These are phyloP conservation scores for Nakaseomyces uthaithaninus DNA, from an alignment of 1,139 yeast genomes.

Conservation along the genomic window DNA sequence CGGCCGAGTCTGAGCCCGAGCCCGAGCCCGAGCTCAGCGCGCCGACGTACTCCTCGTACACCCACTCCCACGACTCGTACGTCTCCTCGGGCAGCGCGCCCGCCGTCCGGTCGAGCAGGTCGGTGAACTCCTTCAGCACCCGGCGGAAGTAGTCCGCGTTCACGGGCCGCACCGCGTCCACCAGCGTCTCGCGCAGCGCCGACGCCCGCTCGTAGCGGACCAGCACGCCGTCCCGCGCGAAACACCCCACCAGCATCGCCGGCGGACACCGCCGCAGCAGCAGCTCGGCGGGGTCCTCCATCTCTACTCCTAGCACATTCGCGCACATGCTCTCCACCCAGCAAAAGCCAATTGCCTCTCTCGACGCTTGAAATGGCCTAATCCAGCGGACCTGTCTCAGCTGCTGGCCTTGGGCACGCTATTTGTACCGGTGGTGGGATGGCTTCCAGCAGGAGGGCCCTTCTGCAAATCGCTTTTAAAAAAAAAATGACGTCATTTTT, in stretches of 20 bases:
- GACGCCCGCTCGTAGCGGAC: neutral
- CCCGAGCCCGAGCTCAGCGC: neutral
- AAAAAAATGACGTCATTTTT: constrained; percentile 5
- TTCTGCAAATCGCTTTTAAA: no score
- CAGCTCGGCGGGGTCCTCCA: constrained; percentile 1
- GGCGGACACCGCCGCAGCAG: constrained; percentile 1
- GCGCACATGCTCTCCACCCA: neutral
- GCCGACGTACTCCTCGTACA: neutral
- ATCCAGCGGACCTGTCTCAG: no score
- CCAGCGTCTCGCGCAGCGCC: neutral
- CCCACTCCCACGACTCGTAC: constrained; percentile 7
- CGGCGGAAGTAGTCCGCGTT: neutral
- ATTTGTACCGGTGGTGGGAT: no score
- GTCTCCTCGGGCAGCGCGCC: neutral
- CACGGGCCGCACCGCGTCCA: neutral
- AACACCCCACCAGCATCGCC: neutral
- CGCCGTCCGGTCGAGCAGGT: constrained; percentile 2
- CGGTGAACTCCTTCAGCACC: constrained; percentile 1
- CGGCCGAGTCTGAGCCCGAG: constrained; percentile 13
- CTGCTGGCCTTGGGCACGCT: no score
- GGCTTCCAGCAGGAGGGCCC: no score
- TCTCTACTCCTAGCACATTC: neutral
- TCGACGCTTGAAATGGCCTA: no score
- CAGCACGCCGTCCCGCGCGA: neutral
- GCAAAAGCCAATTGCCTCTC: no score